Percentiles rank a stretch among this genome's conserved stretches.
Conservation (phyloP, 352 stramenopile species). For the Globisporangium spinosum region DNA sequence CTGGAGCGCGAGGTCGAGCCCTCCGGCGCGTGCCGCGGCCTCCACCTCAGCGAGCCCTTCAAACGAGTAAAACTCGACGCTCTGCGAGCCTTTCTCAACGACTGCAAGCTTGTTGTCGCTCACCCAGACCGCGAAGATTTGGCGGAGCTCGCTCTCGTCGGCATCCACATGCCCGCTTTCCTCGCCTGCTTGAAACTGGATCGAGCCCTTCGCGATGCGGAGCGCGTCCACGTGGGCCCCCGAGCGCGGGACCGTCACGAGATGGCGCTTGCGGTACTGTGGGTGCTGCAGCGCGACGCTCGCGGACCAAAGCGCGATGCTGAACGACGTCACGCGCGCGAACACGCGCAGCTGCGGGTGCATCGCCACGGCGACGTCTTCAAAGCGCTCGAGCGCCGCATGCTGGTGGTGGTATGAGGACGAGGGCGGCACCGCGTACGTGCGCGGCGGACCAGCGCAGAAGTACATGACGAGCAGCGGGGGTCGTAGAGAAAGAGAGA, state of each 20-base stretch:
- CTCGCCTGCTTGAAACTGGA: neutral
- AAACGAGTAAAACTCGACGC: constrained; percentile 72
- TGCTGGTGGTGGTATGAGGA: neutral
- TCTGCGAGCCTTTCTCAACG: constrained; percentile 50
- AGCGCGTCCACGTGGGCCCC: constrained; percentile 23
- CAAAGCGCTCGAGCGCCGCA: constrained; percentile 21
- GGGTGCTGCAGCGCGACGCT: constrained; percentile 25
- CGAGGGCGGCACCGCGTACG: constrained; percentile 31
- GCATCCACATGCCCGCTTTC: constrained; percentile 3
- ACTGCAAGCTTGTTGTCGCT: constrained; percentile 54
- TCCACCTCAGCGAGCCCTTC: constrained; percentile 37
- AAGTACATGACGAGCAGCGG: constrained; percentile 49
- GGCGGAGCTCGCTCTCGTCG: constrained; percentile 17
- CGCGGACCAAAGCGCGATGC: constrained; percentile 50
- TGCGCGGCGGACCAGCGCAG: constrained; percentile 61
- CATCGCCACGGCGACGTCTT: constrained; percentile 52
- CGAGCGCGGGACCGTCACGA: constrained; percentile 33
- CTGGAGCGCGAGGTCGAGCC: constrained; percentile 25
- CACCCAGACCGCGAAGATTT: constrained; percentile 57
- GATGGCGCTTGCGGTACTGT: constrained; percentile 26
- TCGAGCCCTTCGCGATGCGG: neutral
- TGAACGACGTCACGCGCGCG: constrained; percentile 43
- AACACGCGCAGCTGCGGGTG: constrained; percentile 51
- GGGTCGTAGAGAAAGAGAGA: neutral
- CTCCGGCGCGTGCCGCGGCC: constrained; percentile 6